These are phyloP conservation scores for Saccharum spontaneum DNA, from an alignment of 176 grass and related monocot genomes.

Conservation along the genomic window DNA sequence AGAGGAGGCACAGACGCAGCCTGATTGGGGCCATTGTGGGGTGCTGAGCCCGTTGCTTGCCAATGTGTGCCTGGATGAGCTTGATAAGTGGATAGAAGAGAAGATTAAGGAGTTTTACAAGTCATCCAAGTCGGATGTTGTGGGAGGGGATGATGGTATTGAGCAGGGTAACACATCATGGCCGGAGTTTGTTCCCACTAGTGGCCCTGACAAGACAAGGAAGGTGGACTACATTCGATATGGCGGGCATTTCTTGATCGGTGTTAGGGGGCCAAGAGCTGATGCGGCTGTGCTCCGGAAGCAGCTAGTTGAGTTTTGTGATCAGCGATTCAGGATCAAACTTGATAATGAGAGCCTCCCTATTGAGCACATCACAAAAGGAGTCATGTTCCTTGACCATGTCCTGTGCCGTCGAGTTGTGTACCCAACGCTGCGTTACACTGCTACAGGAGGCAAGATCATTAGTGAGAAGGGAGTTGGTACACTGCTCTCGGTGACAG, in stretches of 20 bases:
- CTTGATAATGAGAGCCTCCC: conserved; percentile 90
- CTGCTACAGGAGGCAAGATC: conserved; percentile 93
- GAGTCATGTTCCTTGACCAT: conserved; percentile 98
- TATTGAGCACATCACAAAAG: conserved; percentile 98
- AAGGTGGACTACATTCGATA: conserved; percentile 92
- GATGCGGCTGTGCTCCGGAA: conserved; percentile 86
- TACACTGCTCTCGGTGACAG: conserved; percentile 88
- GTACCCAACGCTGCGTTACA: conserved; percentile 90
- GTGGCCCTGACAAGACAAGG: conserved; percentile 86
- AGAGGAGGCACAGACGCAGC: conserved; percentile 71
- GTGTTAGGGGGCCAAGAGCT: conserved; percentile 75
- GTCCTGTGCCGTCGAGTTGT: conserved; percentile 91
- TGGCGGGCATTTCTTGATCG: conserved; percentile 89
- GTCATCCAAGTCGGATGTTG: conserved; percentile 80
- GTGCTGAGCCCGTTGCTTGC: conserved; percentile 79
- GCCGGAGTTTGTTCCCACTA: conserved; percentile 96
- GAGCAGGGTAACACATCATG: conserved; percentile 93
- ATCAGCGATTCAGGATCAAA: conserved; percentile 74
- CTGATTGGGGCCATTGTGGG: conserved; percentile 90
- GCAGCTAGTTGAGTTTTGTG: conserved; percentile 88
- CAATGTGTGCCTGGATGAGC: conserved; percentile 81
- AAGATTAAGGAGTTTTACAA: conserved; percentile 86
- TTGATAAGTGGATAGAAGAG: conserved; percentile 90
- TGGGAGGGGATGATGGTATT: conserved; percentile 47
- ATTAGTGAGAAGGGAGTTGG: conserved; percentile 98